phyloP scores from a whole-genome alignment of 2,329 filamentous ascomycete species.

The Mollisia scopiformis region DNA sequence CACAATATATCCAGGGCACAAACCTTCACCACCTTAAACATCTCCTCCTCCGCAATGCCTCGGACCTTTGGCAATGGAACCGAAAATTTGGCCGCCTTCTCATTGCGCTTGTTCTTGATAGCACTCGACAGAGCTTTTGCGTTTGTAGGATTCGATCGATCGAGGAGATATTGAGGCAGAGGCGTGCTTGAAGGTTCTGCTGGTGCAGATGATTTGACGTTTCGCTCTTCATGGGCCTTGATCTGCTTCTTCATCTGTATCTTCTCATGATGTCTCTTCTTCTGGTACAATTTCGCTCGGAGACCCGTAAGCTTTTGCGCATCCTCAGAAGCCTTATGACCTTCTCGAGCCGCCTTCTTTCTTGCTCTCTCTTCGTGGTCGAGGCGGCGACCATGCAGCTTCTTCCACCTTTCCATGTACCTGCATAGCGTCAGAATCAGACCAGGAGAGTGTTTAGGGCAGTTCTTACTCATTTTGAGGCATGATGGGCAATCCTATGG shows the following conservation, averaged over 20 bases:
- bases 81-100: slow-evolving; percentile 91
- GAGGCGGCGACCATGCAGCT: slow-evolving; percentile 58
- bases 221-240: slow-evolving; percentile 92
- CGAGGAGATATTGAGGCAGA: slow-evolving; percentile 90
- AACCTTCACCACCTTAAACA: slow-evolving; percentile 82
- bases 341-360: slow-evolving; percentile 86
- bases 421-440: neutral
- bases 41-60: slow-evolving; percentile 93
- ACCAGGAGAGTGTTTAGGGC: neutral
- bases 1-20: neutral
- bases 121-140: slow-evolving; percentile 77
- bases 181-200: slow-evolving; percentile 80
- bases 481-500: slow-evolving; percentile 17
- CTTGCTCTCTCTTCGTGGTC: slow-evolving; percentile 72
- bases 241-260: slow-evolving; percentile 97
- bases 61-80: slow-evolving; percentile 94
- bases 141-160: slow-evolving; percentile 64
- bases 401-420: slow-evolving; percentile 74
- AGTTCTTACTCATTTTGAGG: neutral
- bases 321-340: slow-evolving; percentile 84
- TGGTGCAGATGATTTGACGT: slow-evolving; percentile 71
- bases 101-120: slow-evolving; percentile 93
- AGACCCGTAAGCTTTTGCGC: slow-evolving; percentile 87
- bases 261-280: slow-evolving; percentile 96
- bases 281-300: slow-evolving; percentile 88